Conservation (phyloP, 2,329 filamentous ascomycete species). For the Talaromyces sp. region DNA sequence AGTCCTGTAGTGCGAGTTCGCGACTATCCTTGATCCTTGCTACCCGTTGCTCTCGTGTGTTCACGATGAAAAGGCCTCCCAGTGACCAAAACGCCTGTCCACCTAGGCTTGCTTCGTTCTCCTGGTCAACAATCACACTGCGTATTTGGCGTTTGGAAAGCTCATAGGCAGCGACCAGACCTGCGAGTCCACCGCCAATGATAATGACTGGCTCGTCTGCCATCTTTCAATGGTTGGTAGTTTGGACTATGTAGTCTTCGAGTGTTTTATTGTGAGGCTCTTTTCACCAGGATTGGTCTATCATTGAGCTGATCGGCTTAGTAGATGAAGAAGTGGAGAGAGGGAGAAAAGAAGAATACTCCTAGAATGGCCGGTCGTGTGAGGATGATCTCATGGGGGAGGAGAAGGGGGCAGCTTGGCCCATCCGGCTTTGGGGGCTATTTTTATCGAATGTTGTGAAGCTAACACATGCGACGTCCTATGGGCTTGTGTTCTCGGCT, state of each 20-base stretch:
- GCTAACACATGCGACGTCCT: no score
- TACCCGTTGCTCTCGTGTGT: background rate
- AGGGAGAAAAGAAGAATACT: background rate
- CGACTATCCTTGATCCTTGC: slow-evolving; percentile 1
- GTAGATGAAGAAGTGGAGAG: background rate
- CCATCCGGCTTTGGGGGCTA: background rate
- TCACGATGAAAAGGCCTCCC: slow-evolving; percentile 2
- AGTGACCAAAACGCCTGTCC: slow-evolving; percentile 6
- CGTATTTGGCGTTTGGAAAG: slow-evolving; percentile 2
- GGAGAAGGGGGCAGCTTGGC: background rate
- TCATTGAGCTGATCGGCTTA: background rate
- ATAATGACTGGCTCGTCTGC: slow-evolving; percentile 2
- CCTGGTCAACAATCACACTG: slow-evolving; percentile 3
- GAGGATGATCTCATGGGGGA: background rate
- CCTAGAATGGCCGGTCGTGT: no score
- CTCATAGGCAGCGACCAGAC: slow-evolving; percentile 4
- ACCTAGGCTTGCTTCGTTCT: slow-evolving; percentile 1
- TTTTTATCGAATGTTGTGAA: background rate
- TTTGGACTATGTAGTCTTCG: background rate
- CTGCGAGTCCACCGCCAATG: background rate
- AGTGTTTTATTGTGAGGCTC: background rate
- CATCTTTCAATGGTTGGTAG: background rate
- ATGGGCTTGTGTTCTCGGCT: no score
- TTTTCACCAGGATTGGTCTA: background rate
- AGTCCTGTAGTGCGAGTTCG: slow-evolving; percentile 4